Evolutionary conservation across 83 land plant genomes (phyloP), one percentile per base, ranked within the genome.

Genomic region (Picea abies): DNA sequence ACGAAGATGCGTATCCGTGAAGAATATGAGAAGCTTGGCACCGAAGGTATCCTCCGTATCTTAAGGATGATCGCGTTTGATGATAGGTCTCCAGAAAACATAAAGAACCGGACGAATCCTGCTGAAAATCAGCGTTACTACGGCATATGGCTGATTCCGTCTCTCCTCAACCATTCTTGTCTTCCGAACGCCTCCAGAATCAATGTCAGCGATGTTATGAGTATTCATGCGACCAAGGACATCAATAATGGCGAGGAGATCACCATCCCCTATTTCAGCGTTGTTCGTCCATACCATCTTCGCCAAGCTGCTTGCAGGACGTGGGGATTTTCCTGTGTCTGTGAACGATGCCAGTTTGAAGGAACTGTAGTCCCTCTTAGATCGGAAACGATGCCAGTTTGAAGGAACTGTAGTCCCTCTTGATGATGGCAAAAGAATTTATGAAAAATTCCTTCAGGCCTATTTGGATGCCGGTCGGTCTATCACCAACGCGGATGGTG

Each of bases 121-220:
- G 56, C 56, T 9, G 12, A 49, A 49, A 49, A 49, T 9, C 9
- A 10, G 12, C 12, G 56, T 49, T 49, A 49, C 56, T 49, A 9
- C 12, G 12, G 12, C 19, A 52, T 87, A 17, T 87, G 88, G 88
- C 49, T 81, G 61, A 52, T 84, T 63, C 81, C 83, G 2, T 87
- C 88, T 52, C 84, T 87, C 72, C 60, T 87, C 11, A 84, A 84
- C 16, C 88, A 87, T 63, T 87, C 56, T 8, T 75, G 78, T 17
- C 22, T 75, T 3, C 78, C 78, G 11, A 75, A 75, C 11, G 78
- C 78, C 20, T 7, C 77, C 20, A 75, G 44, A 44, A 35, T 75
- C 44, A 39, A 39, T 75, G 44, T 75, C 4, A 47, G 49, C 9
- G 56, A 47, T 47, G 32, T 73, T 12, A 75, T 75, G 78, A 39